phyloP scores from a whole-genome alignment of 2,329 filamentous ascomycete species.

The Chaetomium olivaceum region DNA sequence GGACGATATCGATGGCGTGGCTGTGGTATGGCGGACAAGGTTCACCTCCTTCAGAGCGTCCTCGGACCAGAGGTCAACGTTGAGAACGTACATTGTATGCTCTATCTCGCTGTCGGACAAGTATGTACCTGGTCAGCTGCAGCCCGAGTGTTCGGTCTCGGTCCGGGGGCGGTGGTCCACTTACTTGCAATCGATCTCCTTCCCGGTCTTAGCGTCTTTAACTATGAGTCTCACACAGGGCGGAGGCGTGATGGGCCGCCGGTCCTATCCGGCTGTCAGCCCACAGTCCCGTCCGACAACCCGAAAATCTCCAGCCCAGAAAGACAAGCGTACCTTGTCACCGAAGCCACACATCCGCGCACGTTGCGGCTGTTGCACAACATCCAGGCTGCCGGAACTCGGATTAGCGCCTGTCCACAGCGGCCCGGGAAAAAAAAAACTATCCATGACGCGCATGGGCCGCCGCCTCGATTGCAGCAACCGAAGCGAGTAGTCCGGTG shows the following conservation, averaged over 20 bases:
- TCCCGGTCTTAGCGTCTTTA: conserved; percentile 69
- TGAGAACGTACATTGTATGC: conserved; percentile 56
- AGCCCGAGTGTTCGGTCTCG: background rate
- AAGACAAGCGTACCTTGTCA: conserved; percentile 70
- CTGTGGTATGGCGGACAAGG: conserved; percentile 63
- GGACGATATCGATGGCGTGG: conserved; percentile 75
- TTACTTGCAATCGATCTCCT: conserved; percentile 82
- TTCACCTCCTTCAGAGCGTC: conserved; percentile 66
- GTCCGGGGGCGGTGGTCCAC: conserved; percentile 35
- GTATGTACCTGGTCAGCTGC: conserved; percentile 21
- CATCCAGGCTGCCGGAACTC: conserved; percentile 58
- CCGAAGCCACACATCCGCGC: conserved; percentile 99
- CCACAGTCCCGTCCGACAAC: background rate
- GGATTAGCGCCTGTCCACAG: conserved; percentile 25
- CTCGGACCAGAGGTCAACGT: conserved; percentile 69
- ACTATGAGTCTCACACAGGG: conserved; percentile 86
- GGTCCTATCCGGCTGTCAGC: conserved; percentile 64
- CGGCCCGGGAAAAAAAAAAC: background rate
- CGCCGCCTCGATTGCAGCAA: background rate
- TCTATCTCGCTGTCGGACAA: conserved; percentile 55
- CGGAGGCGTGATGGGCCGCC: conserved; percentile 91
- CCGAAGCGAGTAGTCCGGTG: background rate
- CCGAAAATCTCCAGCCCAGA: conserved; percentile 6
- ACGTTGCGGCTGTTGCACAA: conserved; percentile 87
- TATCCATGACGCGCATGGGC: conserved; percentile 5